These are phyloP conservation scores for Starmerella stigmatis DNA, from an alignment of 805 yeast species.

Conservation along the genomic window DNA sequence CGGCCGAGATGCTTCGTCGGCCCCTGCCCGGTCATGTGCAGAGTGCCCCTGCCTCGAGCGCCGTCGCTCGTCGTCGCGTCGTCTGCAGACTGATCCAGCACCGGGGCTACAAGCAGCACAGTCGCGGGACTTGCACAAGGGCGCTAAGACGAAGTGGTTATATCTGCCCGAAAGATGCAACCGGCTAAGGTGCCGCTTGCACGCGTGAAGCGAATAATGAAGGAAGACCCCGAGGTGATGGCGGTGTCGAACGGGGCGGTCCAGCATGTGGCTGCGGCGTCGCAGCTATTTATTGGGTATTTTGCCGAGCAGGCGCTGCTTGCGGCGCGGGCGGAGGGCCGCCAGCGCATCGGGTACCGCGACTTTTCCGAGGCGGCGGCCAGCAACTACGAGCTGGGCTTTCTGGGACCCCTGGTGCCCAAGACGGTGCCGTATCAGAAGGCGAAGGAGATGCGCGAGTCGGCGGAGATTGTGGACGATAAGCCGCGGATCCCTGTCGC, in stretches of 20 bases:
- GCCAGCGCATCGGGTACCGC: slow-evolving; percentile 59
- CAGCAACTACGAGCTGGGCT: slow-evolving; percentile 48
- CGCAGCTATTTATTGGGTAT: slow-evolving; percentile 61
- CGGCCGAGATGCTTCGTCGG: too few species aligned
- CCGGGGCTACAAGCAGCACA: too few species aligned
- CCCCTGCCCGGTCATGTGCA: too few species aligned
- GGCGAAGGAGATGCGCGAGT: slow-evolving; percentile 15
- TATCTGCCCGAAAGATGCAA: slow-evolving; percentile 9
- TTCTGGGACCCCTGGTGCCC: slow-evolving; percentile 60
- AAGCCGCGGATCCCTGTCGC: slow-evolving; percentile 20
- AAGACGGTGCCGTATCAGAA: slow-evolving; percentile 24
- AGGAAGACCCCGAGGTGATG: slow-evolving; percentile 62
- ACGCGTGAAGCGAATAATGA: slow-evolving; percentile 59
- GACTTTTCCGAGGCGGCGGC: slow-evolving; percentile 59
- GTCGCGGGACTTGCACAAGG: too few species aligned
- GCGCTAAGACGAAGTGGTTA: neutral
- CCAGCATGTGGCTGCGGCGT: slow-evolving; percentile 65
- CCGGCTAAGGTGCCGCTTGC: slow-evolving; percentile 44
- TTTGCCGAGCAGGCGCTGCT: slow-evolving; percentile 61
- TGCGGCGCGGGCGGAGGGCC: slow-evolving; percentile 50
- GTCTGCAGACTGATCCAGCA: too few species aligned
- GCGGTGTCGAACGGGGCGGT: slow-evolving; percentile 62
- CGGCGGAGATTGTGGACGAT: slow-evolving; percentile 9
- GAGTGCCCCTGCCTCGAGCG: too few species aligned
- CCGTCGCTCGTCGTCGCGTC: too few species aligned